Conservation (phyloP, 73 alveolate genomes). For the Paramecium primaurelia region DNA sequence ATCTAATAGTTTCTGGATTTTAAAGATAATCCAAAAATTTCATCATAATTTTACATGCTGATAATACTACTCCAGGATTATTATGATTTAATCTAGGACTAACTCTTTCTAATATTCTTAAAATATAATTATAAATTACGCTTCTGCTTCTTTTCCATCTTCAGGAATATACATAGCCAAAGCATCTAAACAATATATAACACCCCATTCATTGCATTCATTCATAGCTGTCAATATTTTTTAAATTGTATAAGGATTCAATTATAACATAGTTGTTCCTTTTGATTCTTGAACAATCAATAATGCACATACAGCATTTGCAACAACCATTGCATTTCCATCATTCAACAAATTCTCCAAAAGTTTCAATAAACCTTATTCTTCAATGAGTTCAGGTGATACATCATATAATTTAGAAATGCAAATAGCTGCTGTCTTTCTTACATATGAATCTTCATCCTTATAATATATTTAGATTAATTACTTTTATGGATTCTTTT, state of each 20-base stretch:
- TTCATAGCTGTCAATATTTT: conserved; percentile 97
- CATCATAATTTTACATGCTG: conserved; percentile 87
- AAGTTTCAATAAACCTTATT: conserved; percentile 94
- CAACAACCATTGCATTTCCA: conserved; percentile 97
- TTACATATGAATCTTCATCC: conserved; percentile 99
- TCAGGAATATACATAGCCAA: conserved; percentile 79
- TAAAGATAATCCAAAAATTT: conserved; percentile 87
- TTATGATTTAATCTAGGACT: conserved; percentile 88
- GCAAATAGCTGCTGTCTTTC: conserved; percentile 98
- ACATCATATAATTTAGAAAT: conserved; percentile 96
- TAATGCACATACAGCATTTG: conserved; percentile 96
- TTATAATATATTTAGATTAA: not conserved
- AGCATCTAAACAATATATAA: conserved; percentile 85
- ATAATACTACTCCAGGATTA: conserved; percentile 94
- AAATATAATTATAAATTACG: not conserved
- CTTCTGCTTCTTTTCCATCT: conserved; percentile 91
- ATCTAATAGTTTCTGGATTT: conserved; percentile 83
- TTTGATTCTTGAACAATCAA: conserved; percentile 85
- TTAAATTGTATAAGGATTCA: conserved; percentile 68
- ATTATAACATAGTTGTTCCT: conserved; percentile 40
- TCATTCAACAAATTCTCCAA: conserved; percentile 88
- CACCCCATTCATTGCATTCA: conserved; percentile 99
- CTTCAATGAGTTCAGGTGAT: conserved; percentile 94
- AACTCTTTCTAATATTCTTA: conserved; percentile 90
- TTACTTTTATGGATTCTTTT: conserved; percentile 64